Evolutionary conservation across 2,329 filamentous ascomycete species (phyloP), one percentile per base, ranked within the genome.

Genomic region (Septoria linicola): DNA sequence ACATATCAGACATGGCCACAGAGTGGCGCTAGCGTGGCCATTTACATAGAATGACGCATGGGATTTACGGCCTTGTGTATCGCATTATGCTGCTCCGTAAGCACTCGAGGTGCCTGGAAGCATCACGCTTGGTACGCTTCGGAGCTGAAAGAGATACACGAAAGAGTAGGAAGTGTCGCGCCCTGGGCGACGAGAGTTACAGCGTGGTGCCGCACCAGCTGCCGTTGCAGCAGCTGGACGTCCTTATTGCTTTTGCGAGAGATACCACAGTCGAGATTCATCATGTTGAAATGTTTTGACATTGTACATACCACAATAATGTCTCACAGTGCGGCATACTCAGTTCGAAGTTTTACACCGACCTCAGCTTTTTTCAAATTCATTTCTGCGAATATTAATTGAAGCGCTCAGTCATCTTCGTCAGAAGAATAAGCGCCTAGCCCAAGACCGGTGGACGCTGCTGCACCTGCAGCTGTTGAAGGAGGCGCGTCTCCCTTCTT

Each of bases 371-470:
- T n/a, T n/a, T n/a, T n/a, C n/a, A n/a, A n/a, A n/a, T n/a, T n/a
- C n/a, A n/a, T n/a, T n/a, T n/a, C n/a, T n/a, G n/a, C n/a, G n/a
- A n/a, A n/a, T n/a, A n/a, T n/a, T n/a, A n/a, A 27, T 27, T 27
- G 23, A 5, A 5, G 5, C 10, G 25, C 14, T 58, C 55, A 67
- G 20, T 67, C 61, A 19, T 75, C 73, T 16, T 75, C 72, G 35
- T 74, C 72, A 0, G 73, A 75, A 27, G 71, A 73, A 36, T 70
- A 71, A 41, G 70, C 72, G 8, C 63, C 72, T 14, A 76, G 54
- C 2, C 69, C 70, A 1, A 76, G 55, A 1, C 53, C n/a, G n/a
- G n/a, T n/a, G n/a, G n/a, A n/a, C n/a, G n/a, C 54, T 27, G 5
- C 23, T 5, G 10, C 5, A 46, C 31, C 19, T 27, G 43, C 5